Conservation (phyloP, 2,329 filamentous ascomycete genomes). For the Pseudogymnoascus sp. region DNA sequence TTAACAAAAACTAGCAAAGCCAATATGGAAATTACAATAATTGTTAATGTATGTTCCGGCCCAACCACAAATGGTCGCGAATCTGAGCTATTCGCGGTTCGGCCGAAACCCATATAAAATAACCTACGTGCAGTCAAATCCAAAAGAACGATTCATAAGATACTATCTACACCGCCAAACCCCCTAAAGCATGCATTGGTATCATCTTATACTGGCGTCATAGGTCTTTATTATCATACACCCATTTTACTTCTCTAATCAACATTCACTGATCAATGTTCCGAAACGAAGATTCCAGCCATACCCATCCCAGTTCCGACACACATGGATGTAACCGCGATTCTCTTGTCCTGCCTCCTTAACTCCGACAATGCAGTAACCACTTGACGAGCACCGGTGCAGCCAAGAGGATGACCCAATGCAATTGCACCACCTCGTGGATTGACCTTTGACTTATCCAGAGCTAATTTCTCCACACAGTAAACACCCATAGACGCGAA, state of each 20-base stretch:
- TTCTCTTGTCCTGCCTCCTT: constrained; percentile 68
- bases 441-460: constrained; percentile 82
- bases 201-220: background rate
- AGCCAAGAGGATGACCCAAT: constrained; percentile 88
- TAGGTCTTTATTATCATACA: background rate
- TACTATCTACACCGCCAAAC: background rate
- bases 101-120: background rate
- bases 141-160: background rate
- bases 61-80: no score
- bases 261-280: constrained; percentile 44
- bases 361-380: constrained; percentile 86
- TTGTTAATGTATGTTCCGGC: background rate
- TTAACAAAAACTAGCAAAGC: background rate
- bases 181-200: background rate
- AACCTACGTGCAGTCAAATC: background rate
- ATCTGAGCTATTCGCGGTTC: no score
- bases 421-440: constrained; percentile 94
- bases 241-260: background rate
- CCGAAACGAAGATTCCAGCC: constrained; percentile 90
- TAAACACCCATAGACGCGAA: constrained; percentile 94
- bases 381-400: constrained; percentile 86
- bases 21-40: background rate
- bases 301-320: constrained; percentile 95
- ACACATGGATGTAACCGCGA: constrained; percentile 93
- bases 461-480: constrained; percentile 77